Evolutionary conservation across 2,329 filamentous ascomycete species (phyloP).

Genomic region (Coniochaeta pulveracea): DNA sequence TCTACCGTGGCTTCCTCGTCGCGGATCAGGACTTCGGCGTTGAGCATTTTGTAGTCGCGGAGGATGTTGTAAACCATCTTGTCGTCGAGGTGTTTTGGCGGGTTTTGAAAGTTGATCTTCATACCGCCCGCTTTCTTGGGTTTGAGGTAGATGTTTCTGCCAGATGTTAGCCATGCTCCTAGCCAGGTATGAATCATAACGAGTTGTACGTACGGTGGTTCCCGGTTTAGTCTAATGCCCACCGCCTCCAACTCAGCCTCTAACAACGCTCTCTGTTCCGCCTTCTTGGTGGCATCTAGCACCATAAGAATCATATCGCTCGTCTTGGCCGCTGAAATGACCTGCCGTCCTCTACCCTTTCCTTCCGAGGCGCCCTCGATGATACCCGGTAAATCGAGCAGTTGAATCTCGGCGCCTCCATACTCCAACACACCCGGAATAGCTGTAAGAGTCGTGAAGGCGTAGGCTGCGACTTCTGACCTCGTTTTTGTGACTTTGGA

Average conservation of each 20-base stretch:
- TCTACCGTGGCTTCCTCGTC: conserved; percentile 95
- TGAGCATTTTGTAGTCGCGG: conserved; percentile 96
- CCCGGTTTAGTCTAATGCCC: conserved; percentile 82
- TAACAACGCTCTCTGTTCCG: conserved; percentile 79
- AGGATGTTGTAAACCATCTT: conserved; percentile 98
- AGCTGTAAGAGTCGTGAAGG: conserved; percentile 94
- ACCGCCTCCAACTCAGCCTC: conserved; percentile 93
- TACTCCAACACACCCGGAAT: conserved; percentile 97
- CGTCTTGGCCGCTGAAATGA: conserved; percentile 96
- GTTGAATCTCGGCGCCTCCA: conserved; percentile 93
- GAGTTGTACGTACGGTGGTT: conserved; percentile 59
- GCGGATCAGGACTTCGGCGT: conserved; percentile 89
- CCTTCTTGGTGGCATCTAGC: conserved; percentile 89
- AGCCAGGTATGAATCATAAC: background rate
- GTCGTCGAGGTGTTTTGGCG: conserved; percentile 87
- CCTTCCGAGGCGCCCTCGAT: conserved; percentile 95
- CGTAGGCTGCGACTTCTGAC: conserved; percentile 89
- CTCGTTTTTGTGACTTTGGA: conserved; percentile 98
- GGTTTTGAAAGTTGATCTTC: conserved; percentile 91
- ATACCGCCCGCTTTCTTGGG: conserved; percentile 91
- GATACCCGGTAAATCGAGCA: conserved; percentile 94
- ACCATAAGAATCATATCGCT: conserved; percentile 97
- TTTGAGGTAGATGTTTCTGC: conserved; percentile 93
- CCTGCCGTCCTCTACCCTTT: conserved; percentile 89
- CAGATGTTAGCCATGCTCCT: background rate